Conservation (phyloP, 2,329 filamentous ascomycete species). For the Cladobotryum protrusum region DNA sequence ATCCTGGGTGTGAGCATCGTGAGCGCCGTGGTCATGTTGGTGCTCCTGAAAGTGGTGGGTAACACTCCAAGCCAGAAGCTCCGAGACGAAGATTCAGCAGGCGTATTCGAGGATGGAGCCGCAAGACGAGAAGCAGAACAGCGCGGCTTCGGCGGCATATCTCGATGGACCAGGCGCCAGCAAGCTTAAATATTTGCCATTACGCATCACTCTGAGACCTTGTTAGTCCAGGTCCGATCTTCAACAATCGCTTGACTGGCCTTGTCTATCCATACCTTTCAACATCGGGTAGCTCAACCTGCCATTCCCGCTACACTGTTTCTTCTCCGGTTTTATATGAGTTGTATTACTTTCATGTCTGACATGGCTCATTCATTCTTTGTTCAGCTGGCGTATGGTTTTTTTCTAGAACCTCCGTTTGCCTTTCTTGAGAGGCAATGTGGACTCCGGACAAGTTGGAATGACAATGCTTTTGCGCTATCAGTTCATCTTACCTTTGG, state of each 20-base stretch:
- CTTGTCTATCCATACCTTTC: slow-evolving; percentile 9
- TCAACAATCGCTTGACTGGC: slow-evolving; percentile 23
- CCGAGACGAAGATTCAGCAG: slow-evolving; percentile 31
- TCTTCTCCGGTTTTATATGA: no score
- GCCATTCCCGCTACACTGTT: slow-evolving; percentile 12
- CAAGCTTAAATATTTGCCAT: not conserved
- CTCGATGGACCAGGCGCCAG: slow-evolving; percentile 24
- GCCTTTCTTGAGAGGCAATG: slow-evolving; percentile 26
- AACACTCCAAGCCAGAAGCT: slow-evolving; percentile 46
- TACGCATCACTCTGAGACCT: not conserved
- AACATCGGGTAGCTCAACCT: slow-evolving; percentile 33
- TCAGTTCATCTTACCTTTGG: slow-evolving; percentile 19
- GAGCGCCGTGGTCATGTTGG: slow-evolving; percentile 62
- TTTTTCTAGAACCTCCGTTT: slow-evolving; percentile 39
- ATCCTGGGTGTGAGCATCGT: slow-evolving; percentile 74
- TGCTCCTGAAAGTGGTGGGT: slow-evolving; percentile 55
- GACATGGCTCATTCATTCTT: not conserved
- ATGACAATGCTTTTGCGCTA: slow-evolving; percentile 52
- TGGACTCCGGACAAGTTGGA: slow-evolving; percentile 17
- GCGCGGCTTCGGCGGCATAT: slow-evolving; percentile 48
- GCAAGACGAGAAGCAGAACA: slow-evolving; percentile 52
- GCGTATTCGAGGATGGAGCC: slow-evolving; percentile 53
- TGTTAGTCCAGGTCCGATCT: slow-evolving; percentile 14
- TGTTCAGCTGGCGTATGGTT: not conserved
- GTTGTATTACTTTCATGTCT: not conserved